Base-by-base conservation (phyloP, 108 stramenopile genomes). In the Pseudonitzschia multiseries region DNA sequence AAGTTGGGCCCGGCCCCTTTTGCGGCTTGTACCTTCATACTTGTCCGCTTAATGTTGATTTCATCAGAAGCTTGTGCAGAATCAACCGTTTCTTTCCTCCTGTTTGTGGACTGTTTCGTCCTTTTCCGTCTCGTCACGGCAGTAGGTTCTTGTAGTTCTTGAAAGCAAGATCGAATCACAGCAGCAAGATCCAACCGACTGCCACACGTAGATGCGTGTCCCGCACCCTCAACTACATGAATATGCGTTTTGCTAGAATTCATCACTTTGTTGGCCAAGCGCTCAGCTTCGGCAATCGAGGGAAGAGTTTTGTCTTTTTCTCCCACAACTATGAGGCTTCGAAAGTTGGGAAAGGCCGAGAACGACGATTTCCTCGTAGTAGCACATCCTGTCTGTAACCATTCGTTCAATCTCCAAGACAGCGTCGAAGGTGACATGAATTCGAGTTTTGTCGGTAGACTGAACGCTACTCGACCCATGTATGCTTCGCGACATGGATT, bases 161-260 rank as follows among this genome's bases (percentile, higher is more conserved):
- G 72, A 75, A 90, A 92, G 10, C 64, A 65, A 32, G 76, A 69
- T 42, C 90, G 80, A 57, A 94, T 77, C 15, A 85, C 64, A 13
- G 87, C 83, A 4, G 89, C 79, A 59, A 94, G 56, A 70, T 93
- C 81, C 42, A 89, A 54, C 29, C 90, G 80, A 43, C 87, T 88
- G 24, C 94, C 94, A 75, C 90, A 88, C 0, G 94, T 93, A 20
- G 80, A 81, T 22, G 94, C 94, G 79, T 95, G 94, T 21, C 94
- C 94, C 48, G 90, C 92, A 18, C 86, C 90, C 1, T 84, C 69
- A 3, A 95, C 92, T 17, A 89, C 79, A 75, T 89, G 89, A 24
- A 90, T 82, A 4, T 62, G 40, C 46, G 71, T 43, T 61, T 85
- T 69, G 28, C 80, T 73, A 24, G 82, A 72, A 31, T 85, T 59